Evolutionary conservation across 208 protist species (phyloP).

Genomic region (Leptomonas pyrrhocoris): DNA sequence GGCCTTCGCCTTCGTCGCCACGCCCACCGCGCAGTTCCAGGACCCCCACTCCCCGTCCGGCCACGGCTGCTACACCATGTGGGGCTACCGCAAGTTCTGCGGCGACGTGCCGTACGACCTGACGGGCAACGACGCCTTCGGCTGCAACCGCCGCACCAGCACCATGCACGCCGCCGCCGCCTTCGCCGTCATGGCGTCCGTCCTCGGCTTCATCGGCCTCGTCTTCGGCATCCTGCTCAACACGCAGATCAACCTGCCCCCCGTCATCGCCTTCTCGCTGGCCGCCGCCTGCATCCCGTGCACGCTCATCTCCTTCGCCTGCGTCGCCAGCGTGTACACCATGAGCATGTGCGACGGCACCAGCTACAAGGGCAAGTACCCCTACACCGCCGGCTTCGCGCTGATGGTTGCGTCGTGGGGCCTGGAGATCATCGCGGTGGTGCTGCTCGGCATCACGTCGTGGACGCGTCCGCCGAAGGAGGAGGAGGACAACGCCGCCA

Average conservation of each 20-base stretch:
- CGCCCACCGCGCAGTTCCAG: constrained; percentile 37
- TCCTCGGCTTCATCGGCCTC: constrained; percentile 37
- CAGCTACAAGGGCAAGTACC: constrained; percentile 19
- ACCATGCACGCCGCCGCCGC: constrained; percentile 43
- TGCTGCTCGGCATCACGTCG: constrained; percentile 22
- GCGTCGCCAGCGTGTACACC: constrained; percentile 47
- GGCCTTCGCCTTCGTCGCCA: constrained; percentile 43
- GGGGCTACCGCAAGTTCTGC: constrained; percentile 46
- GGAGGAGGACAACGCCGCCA: constrained; percentile 25
- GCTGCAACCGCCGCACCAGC: constrained; percentile 25
- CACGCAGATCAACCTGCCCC: constrained; percentile 19
- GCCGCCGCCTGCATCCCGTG: constrained; percentile 33
- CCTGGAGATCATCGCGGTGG: constrained; percentile 39
- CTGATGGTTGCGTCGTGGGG: constrained; percentile 45
- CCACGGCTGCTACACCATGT: constrained; percentile 47
- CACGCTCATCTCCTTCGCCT: constrained; percentile 51
- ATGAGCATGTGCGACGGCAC: constrained; percentile 30
- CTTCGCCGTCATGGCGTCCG: constrained; percentile 43
- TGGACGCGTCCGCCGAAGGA: constrained; percentile 30
- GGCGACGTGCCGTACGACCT: constrained; percentile 32
- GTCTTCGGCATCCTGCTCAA: constrained; percentile 37
- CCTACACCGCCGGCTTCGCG: constrained; percentile 47
- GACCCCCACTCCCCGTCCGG: constrained; percentile 2
- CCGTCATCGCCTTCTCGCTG: constrained; percentile 32
- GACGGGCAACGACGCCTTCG: constrained; percentile 29